Evolutionary conservation across 2,329 filamentous ascomycete species (phyloP).

Genomic region (Cladophialophora exuberans): DNA sequence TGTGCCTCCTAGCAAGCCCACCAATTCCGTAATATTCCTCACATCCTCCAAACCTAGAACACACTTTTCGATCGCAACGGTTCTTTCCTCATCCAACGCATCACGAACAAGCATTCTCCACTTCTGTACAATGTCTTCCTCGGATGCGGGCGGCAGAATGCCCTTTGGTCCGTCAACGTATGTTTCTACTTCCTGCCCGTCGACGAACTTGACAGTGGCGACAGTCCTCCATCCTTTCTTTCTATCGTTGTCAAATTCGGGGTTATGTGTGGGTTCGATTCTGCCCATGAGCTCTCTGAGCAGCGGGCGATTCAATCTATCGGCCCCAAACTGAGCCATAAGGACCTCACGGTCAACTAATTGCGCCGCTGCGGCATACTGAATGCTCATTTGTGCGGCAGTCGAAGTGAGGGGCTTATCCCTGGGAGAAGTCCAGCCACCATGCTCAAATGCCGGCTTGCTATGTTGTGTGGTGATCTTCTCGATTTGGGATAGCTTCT

Average conservation of each 20-base stretch:
- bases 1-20: slow-evolving; percentile 21
- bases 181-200: slow-evolving; percentile 23
- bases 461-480: slow-evolving; percentile 38
- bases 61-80: slow-evolving; percentile 38
- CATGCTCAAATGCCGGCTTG: slow-evolving; percentile 40
- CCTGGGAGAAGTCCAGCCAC: slow-evolving; percentile 40
- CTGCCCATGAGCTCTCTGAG: slow-evolving; percentile 43
- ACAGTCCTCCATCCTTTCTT: slow-evolving; percentile 25
- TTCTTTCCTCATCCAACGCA: slow-evolving; percentile 38
- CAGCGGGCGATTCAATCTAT: slow-evolving; percentile 40
- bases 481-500: slow-evolving; percentile 29
- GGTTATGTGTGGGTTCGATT: slow-evolving; percentile 31
- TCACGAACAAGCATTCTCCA: slow-evolving; percentile 38
- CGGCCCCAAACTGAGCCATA: slow-evolving; percentile 38
- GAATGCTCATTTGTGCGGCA: slow-evolving; percentile 46
- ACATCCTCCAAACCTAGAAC: slow-evolving; percentile 38
- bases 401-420: slow-evolving; percentile 40
- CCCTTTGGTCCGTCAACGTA: slow-evolving; percentile 36
- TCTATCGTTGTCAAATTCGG: slow-evolving; percentile 21
- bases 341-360: slow-evolving; percentile 44
- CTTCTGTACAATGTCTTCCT: slow-evolving; percentile 44
- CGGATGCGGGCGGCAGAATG: slow-evolving; percentile 39
- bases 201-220: slow-evolving; percentile 32
- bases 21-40: slow-evolving; percentile 33
- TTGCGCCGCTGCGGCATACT: slow-evolving; percentile 43